Percentiles rank a stretch among this genome's conserved stretches.
Conservation (phyloP, 495 filamentous ascomycete genomes). For the Cladorrhinum samala region DNA sequence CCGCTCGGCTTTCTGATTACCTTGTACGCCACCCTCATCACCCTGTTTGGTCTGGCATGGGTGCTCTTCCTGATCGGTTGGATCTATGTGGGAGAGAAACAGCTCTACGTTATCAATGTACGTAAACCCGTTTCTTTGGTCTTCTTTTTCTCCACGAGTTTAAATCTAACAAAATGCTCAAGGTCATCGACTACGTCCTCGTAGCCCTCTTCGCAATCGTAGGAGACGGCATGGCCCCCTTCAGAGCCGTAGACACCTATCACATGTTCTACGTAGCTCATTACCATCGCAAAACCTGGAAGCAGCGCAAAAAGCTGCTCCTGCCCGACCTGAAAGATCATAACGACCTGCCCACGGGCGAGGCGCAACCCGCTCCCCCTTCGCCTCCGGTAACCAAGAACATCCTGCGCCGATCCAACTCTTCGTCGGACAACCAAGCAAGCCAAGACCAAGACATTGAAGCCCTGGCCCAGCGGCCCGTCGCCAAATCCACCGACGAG, state of each 20-base stretch:
- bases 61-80: conserved; percentile 80
- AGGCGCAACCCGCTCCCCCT: neutral
- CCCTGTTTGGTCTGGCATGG: conserved; percentile 74
- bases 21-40: conserved; percentile 73
- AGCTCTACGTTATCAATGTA: conserved; percentile 60
- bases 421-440: neutral
- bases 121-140: neutral
- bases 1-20: conserved; percentile 73
- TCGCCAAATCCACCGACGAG: conserved; percentile 39
- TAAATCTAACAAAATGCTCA: too few relatives aligned
- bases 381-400: neutral
- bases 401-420: too few relatives aligned
- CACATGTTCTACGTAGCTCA: conserved; percentile 67
- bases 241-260: conserved; percentile 72
- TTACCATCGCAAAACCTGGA: conserved; percentile 59
- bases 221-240: conserved; percentile 71
- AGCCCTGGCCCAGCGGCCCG: too few relatives aligned
- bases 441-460: conserved; percentile 13
- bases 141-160: too few relatives aligned
- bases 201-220: conserved; percentile 73
- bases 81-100: conserved; percentile 71
- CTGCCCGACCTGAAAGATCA: conserved; percentile 61
- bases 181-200: conserved; percentile 65
- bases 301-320: conserved; percentile 53
- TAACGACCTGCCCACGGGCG: conserved; percentile 56